These are phyloP conservation scores for Sordaria brevicollis DNA, from an alignment of 495 filamentous ascomycete species.

Conservation along the genomic window DNA sequence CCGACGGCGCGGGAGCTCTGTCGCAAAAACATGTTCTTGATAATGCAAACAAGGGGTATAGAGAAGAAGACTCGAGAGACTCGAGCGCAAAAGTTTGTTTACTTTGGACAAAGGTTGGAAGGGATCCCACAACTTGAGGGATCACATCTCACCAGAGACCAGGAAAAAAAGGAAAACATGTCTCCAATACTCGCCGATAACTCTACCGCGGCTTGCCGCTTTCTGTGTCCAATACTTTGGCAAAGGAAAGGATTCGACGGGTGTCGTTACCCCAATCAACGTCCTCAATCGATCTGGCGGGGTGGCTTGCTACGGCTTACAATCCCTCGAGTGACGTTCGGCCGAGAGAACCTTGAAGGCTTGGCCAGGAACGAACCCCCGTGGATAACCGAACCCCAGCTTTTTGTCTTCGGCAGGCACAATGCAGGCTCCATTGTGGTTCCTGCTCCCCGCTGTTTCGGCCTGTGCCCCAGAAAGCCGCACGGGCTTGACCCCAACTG, in stretches of 20 bases:
- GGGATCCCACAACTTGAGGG: neutral
- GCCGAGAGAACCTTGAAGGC: slow-evolving; percentile 12
- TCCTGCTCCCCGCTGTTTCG: neutral
- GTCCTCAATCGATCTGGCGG: neutral
- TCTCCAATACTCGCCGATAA: neutral
- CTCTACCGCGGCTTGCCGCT: neutral
- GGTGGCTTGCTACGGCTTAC: slow-evolving; percentile 25
- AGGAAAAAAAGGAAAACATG: neutral
- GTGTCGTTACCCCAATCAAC: neutral
- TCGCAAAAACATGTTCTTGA: slow-evolving; percentile 32
- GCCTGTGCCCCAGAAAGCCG: neutral
- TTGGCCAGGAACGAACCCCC: slow-evolving; percentile 6
- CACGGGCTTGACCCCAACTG: neutral
- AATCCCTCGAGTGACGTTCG: slow-evolving; percentile 16
- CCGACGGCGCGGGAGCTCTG: slow-evolving; percentile 30
- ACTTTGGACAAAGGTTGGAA: neutral
- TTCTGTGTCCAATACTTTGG: neutral
- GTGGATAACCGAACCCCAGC: slow-evolving; percentile 22
- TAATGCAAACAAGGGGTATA: neutral
- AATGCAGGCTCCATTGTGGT: neutral
- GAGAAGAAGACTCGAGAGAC: neutral
- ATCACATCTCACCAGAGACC: neutral
- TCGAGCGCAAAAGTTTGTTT: neutral
- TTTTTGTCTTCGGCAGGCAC: slow-evolving; percentile 1
- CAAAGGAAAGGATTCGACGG: neutral